A percentile compares a stretch with the other conserved stretches of the same genome.
Evolutionary conservation across 2,329 filamentous ascomycete species (phyloP).

Genomic region (Rhynchosporium secalis): DNA sequence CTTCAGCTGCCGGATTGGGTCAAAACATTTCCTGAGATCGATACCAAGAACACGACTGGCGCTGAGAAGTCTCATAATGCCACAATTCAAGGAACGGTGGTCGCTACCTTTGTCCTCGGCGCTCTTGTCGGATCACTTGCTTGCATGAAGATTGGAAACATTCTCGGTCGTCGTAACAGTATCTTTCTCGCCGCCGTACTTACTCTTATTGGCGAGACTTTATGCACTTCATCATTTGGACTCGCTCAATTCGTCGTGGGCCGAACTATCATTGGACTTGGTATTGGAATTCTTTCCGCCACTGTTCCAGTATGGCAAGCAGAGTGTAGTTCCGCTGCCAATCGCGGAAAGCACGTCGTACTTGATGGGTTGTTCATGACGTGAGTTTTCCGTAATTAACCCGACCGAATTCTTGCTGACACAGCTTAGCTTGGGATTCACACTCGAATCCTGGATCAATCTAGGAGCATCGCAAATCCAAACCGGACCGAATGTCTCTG

Average conservation of each 20-base stretch:
- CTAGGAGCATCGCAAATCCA: conserved; percentile 44
- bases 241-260: conserved; percentile 47
- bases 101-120: conserved; percentile 39
- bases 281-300: conserved; percentile 43
- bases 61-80: conserved; percentile 39
- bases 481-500: conserved; percentile 27
- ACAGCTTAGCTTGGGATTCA: conserved; percentile 39
- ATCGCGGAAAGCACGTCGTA: conserved; percentile 47
- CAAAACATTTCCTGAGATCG: conserved; percentile 44
- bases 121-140: conserved; percentile 42
- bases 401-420: neutral
- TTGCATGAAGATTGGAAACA: conserved; percentile 43
- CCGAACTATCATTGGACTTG: conserved; percentile 44
- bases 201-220: conserved; percentile 46
- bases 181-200: conserved; percentile 45
- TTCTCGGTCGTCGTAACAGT: conserved; percentile 45
- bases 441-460: conserved; percentile 48
- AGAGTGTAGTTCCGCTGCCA: conserved; percentile 43
- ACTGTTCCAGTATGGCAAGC: conserved; percentile 46
- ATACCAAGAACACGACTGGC: conserved; percentile 42
- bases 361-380: conserved; percentile 42
- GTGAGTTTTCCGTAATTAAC: conserved; percentile 6
- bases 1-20: conserved; percentile 31
- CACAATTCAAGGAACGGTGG: conserved; percentile 42
- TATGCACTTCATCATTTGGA: conserved; percentile 44